These are phyloP conservation scores for Drechslerella coelobrocha DNA, from an alignment of 2,329 filamentous ascomycete species.

Conservation along the genomic window DNA sequence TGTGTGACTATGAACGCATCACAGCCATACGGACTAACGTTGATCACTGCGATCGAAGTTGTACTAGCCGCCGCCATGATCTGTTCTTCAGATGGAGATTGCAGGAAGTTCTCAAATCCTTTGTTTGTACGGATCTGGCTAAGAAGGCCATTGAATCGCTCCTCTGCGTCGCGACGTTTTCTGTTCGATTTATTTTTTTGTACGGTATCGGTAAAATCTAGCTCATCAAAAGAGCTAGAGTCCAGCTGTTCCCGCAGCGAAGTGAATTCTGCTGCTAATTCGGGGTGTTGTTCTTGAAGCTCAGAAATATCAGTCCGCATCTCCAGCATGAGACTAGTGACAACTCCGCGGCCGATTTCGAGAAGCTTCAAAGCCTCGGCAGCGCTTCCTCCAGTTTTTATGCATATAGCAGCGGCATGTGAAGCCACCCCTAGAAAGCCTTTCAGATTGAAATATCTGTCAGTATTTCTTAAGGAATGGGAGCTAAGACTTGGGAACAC, in stretches of 20 bases:
- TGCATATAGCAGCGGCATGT: constrained; percentile 52
- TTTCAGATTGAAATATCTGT: background rate
- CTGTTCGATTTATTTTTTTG: no score
- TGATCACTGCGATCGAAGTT: constrained; percentile 56
- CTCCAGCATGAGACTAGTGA: constrained; percentile 52
- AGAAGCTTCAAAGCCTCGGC: constrained; percentile 51
- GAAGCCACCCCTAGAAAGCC: constrained; percentile 27
- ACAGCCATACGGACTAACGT: constrained; percentile 55
- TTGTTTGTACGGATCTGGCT: constrained; percentile 45
- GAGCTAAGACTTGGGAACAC: background rate
- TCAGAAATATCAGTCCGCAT: constrained; percentile 50
- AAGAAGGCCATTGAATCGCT: constrained; percentile 22
- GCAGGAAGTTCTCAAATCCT: constrained; percentile 55
- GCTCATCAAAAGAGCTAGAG: no score
- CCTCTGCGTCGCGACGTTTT: background rate
- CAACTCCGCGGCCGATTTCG: constrained; percentile 55
- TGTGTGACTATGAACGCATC: constrained; percentile 56
- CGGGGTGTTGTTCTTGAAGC: constrained; percentile 24
- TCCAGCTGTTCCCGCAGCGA: constrained; percentile 33
- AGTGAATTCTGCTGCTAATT: constrained; percentile 42
- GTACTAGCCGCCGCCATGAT: constrained; percentile 52
- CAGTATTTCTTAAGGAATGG: background rate
- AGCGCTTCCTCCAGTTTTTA: constrained; percentile 19
- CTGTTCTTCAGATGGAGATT: constrained; percentile 44
- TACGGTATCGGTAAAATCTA: no score